A percentile compares a stretch with the other conserved stretches of the same genome.
These are phyloP conservation scores for Cardamine chenopodiifolia DNA, from an alignment of 345 rosid species.

Conservation along the genomic window DNA sequence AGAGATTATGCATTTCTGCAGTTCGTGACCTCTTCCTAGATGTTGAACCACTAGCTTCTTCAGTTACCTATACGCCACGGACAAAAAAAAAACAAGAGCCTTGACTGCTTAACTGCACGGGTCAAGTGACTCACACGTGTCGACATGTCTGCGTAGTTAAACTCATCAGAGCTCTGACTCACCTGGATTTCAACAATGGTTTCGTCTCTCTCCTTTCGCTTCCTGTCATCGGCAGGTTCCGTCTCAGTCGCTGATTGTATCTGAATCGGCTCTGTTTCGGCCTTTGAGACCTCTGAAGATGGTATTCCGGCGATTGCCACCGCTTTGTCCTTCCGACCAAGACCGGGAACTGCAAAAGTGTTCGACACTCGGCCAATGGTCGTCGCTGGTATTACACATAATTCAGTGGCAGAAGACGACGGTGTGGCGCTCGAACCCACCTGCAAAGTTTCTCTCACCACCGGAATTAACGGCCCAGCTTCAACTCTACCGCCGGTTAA, in stretches of 20 bases:
- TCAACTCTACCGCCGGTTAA: not conserved
- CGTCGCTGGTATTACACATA: not conserved
- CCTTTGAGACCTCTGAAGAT: not conserved
- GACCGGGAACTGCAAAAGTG: constrained; percentile 13
- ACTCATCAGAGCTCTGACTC: not conserved
- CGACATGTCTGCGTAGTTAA: not conserved
- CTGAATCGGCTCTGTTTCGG: not conserved
- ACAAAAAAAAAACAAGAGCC: not conserved
- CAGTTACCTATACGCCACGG: constrained; percentile 26
- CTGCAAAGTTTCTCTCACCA: constrained; percentile 1
- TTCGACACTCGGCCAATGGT: not conserved
- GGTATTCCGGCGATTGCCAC: not conserved
- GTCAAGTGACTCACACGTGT: not conserved
- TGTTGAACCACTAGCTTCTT: constrained; percentile 53
- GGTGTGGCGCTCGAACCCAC: constrained; percentile 8
- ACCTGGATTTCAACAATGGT: not conserved
- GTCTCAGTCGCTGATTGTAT: not conserved
- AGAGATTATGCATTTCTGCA: constrained; percentile 82
- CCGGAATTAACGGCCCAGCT: constrained; percentile 1
- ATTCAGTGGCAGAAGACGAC: constrained; percentile 4
- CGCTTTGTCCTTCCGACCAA: not conserved
- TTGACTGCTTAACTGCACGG: not conserved
- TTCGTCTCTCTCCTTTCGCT: constrained; percentile 26
- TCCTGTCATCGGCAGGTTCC: not conserved
- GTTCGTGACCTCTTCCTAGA: constrained; percentile 77